Evolutionary conservation across 352 stramenopile genomes (phyloP).

Genomic region (Phytophthora rubi): DNA sequence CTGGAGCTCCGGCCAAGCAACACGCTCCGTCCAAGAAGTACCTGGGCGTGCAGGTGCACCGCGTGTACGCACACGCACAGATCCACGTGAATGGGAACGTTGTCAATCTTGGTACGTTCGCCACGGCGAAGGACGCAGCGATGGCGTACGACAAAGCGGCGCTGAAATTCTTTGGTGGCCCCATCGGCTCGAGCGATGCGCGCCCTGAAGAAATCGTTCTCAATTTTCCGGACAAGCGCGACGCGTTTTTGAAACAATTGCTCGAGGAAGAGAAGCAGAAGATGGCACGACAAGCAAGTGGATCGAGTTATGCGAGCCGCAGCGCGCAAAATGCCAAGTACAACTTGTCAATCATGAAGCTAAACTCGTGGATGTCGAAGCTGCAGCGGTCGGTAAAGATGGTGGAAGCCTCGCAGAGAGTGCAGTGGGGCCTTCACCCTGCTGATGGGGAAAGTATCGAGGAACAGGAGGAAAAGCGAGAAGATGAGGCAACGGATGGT

Average conservation of each 20-base stretch:
- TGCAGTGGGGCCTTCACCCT: constrained; percentile 59
- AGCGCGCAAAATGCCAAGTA: constrained; percentile 76
- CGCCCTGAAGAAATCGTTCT: constrained; percentile 61
- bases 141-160: constrained; percentile 86
- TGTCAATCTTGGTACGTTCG: constrained; percentile 79
- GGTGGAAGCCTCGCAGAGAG: constrained; percentile 75
- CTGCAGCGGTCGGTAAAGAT: constrained; percentile 80
- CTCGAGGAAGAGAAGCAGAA: constrained; percentile 72
- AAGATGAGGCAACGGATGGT: constrained; percentile 6
- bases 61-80: constrained; percentile 79
- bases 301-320: constrained; percentile 51
- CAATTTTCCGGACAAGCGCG: constrained; percentile 79
- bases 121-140: constrained; percentile 69
- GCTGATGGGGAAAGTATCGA: constrained; percentile 28
- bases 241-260: constrained; percentile 64
- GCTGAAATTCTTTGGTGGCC: constrained; percentile 74
- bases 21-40: constrained; percentile 60
- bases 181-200: constrained; percentile 45
- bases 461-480: constrained; percentile 36
- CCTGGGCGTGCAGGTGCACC: constrained; percentile 71
- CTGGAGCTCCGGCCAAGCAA: constrained; percentile 30
- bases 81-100: constrained; percentile 81
- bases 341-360: constrained; percentile 79
- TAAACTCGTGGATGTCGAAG: constrained; percentile 76
- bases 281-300: constrained; percentile 29